Conservation (phyloP, 2,329 filamentous ascomycete genomes). For the Blastomyces gilchristii region DNA sequence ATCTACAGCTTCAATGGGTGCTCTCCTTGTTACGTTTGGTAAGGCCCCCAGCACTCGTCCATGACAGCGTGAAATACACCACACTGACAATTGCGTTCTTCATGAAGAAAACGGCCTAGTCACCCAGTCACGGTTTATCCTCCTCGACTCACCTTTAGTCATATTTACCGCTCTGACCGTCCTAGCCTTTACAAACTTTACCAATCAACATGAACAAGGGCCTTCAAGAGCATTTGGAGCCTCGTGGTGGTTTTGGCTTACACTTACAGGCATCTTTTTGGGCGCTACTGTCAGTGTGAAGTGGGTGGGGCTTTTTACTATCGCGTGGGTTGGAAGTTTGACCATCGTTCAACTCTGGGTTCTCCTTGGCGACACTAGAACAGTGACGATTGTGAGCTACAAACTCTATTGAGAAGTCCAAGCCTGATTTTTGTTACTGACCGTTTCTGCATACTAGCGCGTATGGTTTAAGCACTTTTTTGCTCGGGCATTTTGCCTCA, state of each 20-base stretch:
- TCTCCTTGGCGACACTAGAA: slow-evolving; percentile 77
- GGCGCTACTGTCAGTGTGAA: slow-evolving; percentile 92
- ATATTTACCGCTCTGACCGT: slow-evolving; percentile 88
- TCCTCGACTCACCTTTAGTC: slow-evolving; percentile 90
- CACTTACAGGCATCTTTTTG: slow-evolving; percentile 72
- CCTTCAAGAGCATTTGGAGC: slow-evolving; percentile 76
- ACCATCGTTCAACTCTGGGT: slow-evolving; percentile 92
- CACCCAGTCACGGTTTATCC: slow-evolving; percentile 88
- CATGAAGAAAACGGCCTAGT: slow-evolving; percentile 81
- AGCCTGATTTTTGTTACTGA: slow-evolving; percentile 47
- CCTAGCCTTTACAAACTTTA: slow-evolving; percentile 83
- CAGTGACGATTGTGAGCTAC: slow-evolving; percentile 59
- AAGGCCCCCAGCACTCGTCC: slow-evolving; percentile 19
- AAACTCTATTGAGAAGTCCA: slow-evolving; percentile 56
- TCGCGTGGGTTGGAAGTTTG: slow-evolving; percentile 90
- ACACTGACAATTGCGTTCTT: slow-evolving; percentile 12
- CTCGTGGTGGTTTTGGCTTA: slow-evolving; percentile 97
- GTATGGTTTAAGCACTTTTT: slow-evolving; percentile 90
- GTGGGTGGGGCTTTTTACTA: slow-evolving; percentile 98
- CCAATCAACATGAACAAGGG: slow-evolving; percentile 91
- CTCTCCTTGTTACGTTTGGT: slow-evolving; percentile 86
- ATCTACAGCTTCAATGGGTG: slow-evolving; percentile 70
- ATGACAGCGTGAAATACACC: neutral
- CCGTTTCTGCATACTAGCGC: slow-evolving; percentile 38
- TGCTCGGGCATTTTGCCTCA: slow-evolving; percentile 80